These are phyloP conservation scores for Suhomyces anneliseae DNA, from an alignment of 1,139 yeast genomes.

Conservation along the genomic window DNA sequence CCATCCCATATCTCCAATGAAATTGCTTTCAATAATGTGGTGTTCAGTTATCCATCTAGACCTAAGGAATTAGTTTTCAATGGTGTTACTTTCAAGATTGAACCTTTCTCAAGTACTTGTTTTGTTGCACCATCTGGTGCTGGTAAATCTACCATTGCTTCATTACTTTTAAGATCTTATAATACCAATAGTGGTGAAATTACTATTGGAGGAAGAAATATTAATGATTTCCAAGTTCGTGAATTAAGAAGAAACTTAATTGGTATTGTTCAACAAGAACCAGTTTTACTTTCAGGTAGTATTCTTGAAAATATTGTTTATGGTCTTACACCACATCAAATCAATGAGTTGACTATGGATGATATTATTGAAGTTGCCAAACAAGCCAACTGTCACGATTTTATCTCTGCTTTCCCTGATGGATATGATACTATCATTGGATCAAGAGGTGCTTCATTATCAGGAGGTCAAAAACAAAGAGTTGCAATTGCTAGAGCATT, in stretches of 20 bases:
- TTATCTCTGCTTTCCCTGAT: constrained; percentile 50
- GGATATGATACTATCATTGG: constrained; percentile 56
- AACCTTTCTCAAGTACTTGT: constrained; percentile 78
- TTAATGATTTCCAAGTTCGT: constrained; percentile 64
- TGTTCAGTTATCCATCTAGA: constrained; percentile 84
- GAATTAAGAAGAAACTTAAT: constrained; percentile 66
- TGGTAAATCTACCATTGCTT: constrained; percentile 84
- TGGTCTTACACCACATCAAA: constrained; percentile 61
- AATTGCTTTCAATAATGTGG: constrained; percentile 65
- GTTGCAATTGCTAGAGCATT: constrained; percentile 85
- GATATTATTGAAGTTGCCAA: constrained; percentile 44
- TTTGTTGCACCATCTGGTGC: constrained; percentile 92
- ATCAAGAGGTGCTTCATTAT: constrained; percentile 56
- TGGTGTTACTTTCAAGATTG: constrained; percentile 58
- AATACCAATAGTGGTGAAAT: constrained; percentile 57
- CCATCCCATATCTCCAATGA: constrained; percentile 50
- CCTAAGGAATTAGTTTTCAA: constrained; percentile 71
- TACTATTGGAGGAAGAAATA: constrained; percentile 63
- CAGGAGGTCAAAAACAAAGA: constrained; percentile 91
- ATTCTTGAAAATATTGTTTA: constrained; percentile 78
- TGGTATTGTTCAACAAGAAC: constrained; percentile 90
- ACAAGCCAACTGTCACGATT: constrained; percentile 59
- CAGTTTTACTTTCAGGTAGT: constrained; percentile 75
- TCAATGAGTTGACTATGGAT: constrained; percentile 40
- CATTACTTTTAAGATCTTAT: constrained; percentile 71